These are phyloP conservation scores for Escallonia herrerae DNA, from an alignment of 129 eudicot genomes.

Conservation along the genomic window DNA sequence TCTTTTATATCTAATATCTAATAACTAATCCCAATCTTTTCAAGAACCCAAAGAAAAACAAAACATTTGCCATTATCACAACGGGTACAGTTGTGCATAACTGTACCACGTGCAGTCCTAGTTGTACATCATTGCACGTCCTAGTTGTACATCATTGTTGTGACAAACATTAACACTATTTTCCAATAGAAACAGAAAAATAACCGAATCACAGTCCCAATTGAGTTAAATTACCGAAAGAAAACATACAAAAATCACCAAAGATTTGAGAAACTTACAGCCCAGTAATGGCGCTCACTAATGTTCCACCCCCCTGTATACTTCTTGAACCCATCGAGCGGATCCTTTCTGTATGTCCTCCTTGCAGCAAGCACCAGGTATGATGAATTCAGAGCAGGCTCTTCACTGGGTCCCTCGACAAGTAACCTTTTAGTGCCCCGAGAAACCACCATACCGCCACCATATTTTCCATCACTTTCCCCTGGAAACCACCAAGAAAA, in stretches of 20 bases:
- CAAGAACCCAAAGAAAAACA: no score
- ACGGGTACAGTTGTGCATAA: no score
- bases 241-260: neutral
- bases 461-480: conserved; percentile 16
- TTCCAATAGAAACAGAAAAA: no score
- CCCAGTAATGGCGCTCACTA: conserved; percentile 82
- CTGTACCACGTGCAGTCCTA: no score
- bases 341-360: conserved; percentile 75
- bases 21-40: no score
- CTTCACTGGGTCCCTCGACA: conserved; percentile 29
- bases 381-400: conserved; percentile 48
- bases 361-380: conserved; percentile 56
- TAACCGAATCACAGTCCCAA: no score
- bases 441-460: conserved; percentile 1
- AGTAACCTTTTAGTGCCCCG: conserved; percentile 40
- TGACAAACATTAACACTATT: no score
- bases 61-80: no score
- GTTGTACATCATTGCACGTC: no score
- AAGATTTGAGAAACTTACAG: conserved; percentile 47
- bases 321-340: conserved; percentile 48
- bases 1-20: no score
- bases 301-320: conserved; percentile 85
- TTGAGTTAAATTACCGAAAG: no score
- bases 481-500: conserved; percentile 25
- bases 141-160: no score